Base-by-base conservation (phyloP, 345 rosid genomes). In the Tarenaya hassleriana region DNA sequence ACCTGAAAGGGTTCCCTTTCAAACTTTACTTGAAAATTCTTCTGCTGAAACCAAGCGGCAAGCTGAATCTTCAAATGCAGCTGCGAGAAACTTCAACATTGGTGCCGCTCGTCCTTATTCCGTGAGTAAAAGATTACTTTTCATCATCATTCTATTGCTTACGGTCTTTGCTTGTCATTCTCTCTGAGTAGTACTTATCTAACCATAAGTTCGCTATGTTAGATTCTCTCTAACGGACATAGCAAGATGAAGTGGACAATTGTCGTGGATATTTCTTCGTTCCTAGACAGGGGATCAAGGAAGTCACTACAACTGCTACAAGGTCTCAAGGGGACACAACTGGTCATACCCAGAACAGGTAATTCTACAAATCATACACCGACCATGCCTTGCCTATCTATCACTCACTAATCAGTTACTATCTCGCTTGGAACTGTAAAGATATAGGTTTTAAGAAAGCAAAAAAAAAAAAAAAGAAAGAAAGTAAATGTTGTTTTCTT, bases 321-420 rank as follows among this genome's bases (percentile, higher is more conserved):
- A 75, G 99, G 97, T 63, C 81, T 92, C 60, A 85, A 77, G 68
- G 77, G 91, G 42, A 92, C 97, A 41, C 81, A 52, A 18, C 43
- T 92, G 55, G 58, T 83, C 64, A 62, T 88, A 56, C 94, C 94
- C 48, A 71, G 86, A 67, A 81, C 63, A 40, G 95, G 99, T 88
- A 81, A 71, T 9, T 16, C 29, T 20, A 3, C 15, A 16, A 11
- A 44, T 2, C 29, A 24, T 24, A 24, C 29, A 24, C 29, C 29
- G 29, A 5, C 5, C 29, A n/a, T 24, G 29, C 29, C 5, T 5
- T 24, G 29, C 29, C 5, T 24, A 24, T 5, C 29, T 24, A 24
- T 24, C 29, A 44, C 10, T 3, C 21, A 3, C 47, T 14, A 42
- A 7, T 8, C 9, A 42, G 17, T 14, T 42, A 7, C 47, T 42